phyloP scores from a whole-genome alignment of 495 filamentous ascomycete species.

The Xylaria cubensis region DNA sequence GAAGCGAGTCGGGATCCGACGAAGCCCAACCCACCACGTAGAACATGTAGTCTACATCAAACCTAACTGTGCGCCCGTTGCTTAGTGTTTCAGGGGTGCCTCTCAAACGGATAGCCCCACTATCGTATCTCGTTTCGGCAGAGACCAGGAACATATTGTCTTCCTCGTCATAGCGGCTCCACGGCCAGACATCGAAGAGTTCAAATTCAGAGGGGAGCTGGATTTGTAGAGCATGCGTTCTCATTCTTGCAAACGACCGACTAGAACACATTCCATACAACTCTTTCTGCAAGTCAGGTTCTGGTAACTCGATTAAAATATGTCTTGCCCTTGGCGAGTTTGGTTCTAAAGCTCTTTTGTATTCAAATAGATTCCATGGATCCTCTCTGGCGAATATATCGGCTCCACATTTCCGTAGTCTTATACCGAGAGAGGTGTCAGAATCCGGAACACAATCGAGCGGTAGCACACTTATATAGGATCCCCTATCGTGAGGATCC shows the following conservation, averaged over 20 bases:
- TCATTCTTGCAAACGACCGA: neutral
- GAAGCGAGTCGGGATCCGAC: neutral
- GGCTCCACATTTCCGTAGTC: neutral
- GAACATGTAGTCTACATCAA: neutral
- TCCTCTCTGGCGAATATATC: constrained; percentile 2
- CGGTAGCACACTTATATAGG: neutral
- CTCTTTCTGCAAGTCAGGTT: neutral
- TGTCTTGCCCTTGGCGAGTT: neutral
- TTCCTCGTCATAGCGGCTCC: constrained; percentile 1
- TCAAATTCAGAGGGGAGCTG: neutral
- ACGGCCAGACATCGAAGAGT: neutral
- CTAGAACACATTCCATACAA: neutral
- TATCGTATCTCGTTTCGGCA: neutral
- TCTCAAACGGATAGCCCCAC: neutral
- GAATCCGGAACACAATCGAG: neutral
- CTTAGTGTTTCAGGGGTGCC: neutral
- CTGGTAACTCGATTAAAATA: neutral
- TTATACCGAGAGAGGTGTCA: neutral
- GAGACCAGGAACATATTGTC: neutral
- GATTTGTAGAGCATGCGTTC: neutral
- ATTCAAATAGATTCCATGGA: neutral
- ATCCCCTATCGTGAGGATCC: neutral
- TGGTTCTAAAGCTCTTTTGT: neutral
- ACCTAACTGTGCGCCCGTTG: neutral
- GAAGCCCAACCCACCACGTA: neutral